phyloP scores from a whole-genome alignment of 257 asterid genomes.

The Przewalskia tangutica region DNA sequence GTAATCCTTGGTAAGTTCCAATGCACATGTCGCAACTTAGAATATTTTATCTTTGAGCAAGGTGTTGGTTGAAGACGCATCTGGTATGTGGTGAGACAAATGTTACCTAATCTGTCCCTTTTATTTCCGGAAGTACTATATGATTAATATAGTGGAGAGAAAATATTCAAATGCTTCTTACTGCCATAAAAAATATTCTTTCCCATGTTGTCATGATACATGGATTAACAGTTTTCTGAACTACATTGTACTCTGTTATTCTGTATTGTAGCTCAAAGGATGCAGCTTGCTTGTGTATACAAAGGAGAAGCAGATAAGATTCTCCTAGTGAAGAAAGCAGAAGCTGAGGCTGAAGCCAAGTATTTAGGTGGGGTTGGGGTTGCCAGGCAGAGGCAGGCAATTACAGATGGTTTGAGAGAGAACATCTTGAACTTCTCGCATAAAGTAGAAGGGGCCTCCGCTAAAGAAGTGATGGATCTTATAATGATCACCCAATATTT shows the following conservation, averaged over 20 bases:
- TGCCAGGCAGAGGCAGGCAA: conserved; percentile 99
- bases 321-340: conserved; percentile 83
- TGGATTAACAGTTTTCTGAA: background rate
- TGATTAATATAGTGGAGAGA: background rate
- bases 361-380: conserved; percentile 98
- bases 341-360: conserved; percentile 94
- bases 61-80: background rate
- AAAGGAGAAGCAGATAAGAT: conserved; percentile 96
- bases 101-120: background rate
- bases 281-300: conserved; percentile 94
- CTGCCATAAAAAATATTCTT: background rate
- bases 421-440: conserved; percentile 86
- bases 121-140: background rate
- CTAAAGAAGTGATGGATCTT: conserved; percentile 97
- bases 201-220: background rate
- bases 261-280: conserved; percentile 69
- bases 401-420: conserved; percentile 88
- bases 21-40: background rate
- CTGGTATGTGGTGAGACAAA: background rate
- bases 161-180: background rate
- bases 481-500: conserved; percentile 94
- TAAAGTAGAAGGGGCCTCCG: conserved; percentile 75
- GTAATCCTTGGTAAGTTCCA: background rate
- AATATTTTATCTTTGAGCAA: background rate
- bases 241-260: background rate